Evolutionary conservation across 305 asterid genomes (phyloP), one percentile per base, ranked within the genome.

Genomic region (Fraxinus platypoda): DNA sequence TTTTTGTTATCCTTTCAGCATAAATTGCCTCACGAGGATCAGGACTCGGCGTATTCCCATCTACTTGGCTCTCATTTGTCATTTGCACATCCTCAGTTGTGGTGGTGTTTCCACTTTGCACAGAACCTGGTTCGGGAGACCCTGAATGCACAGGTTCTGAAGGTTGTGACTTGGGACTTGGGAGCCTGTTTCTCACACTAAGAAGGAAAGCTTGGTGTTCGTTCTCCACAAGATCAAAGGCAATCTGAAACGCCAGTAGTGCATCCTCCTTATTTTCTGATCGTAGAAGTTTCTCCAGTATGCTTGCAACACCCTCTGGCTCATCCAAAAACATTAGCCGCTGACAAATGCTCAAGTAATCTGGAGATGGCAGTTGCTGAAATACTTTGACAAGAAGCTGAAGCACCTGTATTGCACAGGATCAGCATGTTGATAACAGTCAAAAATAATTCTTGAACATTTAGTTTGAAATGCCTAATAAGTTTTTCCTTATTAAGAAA

Each of bases 151-250:
- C 83, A 41, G 92, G 78, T 81, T 79, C 90, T 46, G 89, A 79
- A 82, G 90, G 86, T 88, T 87, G 94, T 38, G 85, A 33, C 86
- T 88, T 92, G 84, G 98, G 87, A 82, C 73, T 49, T 33, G 97
- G 87, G 71, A 96, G 96, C 64, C 74, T 87, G 84, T 91, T 91
- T 80, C 92, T 91, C 81, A 94, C 98, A 84, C 88, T 92, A 91
- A 93, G 81, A 75, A 94, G 98, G 87, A 94, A 96, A 74, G 97
- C 98, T 84, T 96, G 99, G 85, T 92, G 94, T 79, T 96, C 99
- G 83, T 93, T 96, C 89, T 94, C 99, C 76, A 93, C 93, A 41
- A 96, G 95, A 90, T 96, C 99, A 83, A 96, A 96, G 49, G 98
- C 97, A 86, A 96, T 91, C 88, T 96, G 99, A 89, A 91, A 92